Evolutionary conservation across 2,329 filamentous ascomycete genomes (phyloP).

Genomic region (Gnomoniopsis smithogilvyi): DNA sequence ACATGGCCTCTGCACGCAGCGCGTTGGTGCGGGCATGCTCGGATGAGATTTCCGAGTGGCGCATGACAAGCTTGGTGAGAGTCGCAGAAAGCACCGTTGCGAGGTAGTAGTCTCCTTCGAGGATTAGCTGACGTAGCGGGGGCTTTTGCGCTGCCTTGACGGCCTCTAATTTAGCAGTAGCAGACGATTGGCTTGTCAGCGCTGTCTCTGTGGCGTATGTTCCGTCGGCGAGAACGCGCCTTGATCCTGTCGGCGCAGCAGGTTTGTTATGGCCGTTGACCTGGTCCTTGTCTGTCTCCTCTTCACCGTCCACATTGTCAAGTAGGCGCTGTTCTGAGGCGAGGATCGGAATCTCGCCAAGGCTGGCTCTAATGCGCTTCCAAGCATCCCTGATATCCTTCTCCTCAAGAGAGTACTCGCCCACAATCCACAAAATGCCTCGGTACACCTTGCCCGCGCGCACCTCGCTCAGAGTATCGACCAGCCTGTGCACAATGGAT

Average conservation of each 20-base stretch:
- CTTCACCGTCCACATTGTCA: constrained; percentile 75
- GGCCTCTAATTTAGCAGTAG: constrained; percentile 87
- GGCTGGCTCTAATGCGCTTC: constrained; percentile 89
- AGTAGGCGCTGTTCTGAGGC: constrained; percentile 90
- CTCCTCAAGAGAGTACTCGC: constrained; percentile 92
- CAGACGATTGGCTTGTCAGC: constrained; percentile 86
- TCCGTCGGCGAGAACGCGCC: constrained; percentile 91
- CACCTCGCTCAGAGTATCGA: constrained; percentile 88
- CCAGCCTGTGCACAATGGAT: constrained; percentile 83
- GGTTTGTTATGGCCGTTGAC: constrained; percentile 78
- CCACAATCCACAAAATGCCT: constrained; percentile 95
- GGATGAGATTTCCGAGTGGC: constrained; percentile 87
- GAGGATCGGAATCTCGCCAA: constrained; percentile 95
- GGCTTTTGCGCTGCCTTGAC: constrained; percentile 97
- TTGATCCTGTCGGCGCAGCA: constrained; percentile 74
- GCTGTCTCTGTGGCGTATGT: constrained; percentile 98
- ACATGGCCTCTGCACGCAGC: constrained; percentile 92
- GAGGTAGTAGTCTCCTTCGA: constrained; percentile 96
- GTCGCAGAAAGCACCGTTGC: constrained; percentile 94
- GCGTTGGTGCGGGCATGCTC: constrained; percentile 88
- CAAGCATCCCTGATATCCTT: constrained; percentile 94
- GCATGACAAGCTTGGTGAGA: constrained; percentile 96
- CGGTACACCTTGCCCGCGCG: constrained; percentile 96
- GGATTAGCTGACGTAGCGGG: constrained; percentile 86
- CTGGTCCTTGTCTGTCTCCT: constrained; percentile 57